Percentiles rank a stretch among this genome's conserved stretches.
Evolutionary conservation across 371 early-diverging fungal species (phyloP).

Genomic region (Mucor saturninus): DNA sequence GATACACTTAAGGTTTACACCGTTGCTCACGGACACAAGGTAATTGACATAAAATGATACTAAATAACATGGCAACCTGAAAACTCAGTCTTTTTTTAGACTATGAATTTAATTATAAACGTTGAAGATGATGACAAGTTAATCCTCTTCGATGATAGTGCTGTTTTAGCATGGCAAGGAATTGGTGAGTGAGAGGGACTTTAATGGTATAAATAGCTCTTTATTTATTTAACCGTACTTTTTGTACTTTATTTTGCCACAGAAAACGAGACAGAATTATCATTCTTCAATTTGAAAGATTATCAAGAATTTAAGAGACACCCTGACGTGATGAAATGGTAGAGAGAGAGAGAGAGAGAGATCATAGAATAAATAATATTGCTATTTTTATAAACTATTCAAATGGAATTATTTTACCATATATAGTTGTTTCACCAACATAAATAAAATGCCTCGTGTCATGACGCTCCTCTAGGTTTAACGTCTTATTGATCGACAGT

Average conservation of each 20-base stretch:
- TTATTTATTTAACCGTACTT: not conserved
- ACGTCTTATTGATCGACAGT: not conserved
- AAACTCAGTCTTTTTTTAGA: conserved; percentile 30
- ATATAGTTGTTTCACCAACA: conserved; percentile 5
- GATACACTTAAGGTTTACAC: conserved; percentile 90
- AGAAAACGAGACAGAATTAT: conserved; percentile 89
- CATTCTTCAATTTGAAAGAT: conserved; percentile 76
- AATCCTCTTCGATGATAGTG: conserved; percentile 64
- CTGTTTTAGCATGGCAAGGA: conserved; percentile 64
- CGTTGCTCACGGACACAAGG: conserved; percentile 85
- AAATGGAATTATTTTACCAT: conserved; percentile 1
- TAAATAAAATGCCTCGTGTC: conserved; percentile 11
- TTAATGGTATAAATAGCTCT: not conserved
- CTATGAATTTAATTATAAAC: conserved; percentile 87
- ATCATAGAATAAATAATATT: not conserved
- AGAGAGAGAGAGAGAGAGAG: not conserved
- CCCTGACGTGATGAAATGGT: conserved; percentile 83
- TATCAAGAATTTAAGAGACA: conserved; percentile 76
- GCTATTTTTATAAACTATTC: not conserved
- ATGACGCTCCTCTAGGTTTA: not conserved
- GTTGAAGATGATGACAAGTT: conserved; percentile 76
- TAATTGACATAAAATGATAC: conserved; percentile 24
- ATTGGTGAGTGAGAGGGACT: conserved; percentile 54
- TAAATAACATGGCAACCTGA: not conserved
- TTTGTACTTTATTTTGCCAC: not conserved